Base-by-base conservation (phyloP, 371 early-diverging fungal species). In the Polyrhizophydium stewartii region DNA sequence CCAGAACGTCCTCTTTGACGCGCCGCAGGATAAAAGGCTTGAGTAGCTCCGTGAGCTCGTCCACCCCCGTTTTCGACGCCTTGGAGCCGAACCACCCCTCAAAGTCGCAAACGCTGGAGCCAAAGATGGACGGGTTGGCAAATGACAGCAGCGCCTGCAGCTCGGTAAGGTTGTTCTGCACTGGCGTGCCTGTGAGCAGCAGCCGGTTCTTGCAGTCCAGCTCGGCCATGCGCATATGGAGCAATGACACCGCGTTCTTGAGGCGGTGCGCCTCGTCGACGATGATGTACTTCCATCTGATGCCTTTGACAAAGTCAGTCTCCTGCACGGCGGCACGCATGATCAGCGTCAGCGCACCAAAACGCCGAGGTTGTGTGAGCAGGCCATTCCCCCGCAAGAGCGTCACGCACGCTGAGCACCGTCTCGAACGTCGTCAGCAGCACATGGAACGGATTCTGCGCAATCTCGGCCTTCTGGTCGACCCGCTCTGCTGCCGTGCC, bases 1-100 rank as follows among this genome's bases (percentile, higher is more conserved):
- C 45, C 19, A 45, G 10, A 21, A 99, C 97, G 69, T 97, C 96
- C 37, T 88, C 85, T 78, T 99, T 99, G 68, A 94, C 87, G 71
- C 99, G 89, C 55, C 99, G 83, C 64, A 99, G 81, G 98, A 99
- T 98, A 78, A 99, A 98, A 17, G 99, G 99, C 67, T 96, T 95
- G 50, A 99, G 80, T 62, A 98, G 89, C 64, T 92, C 88, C 69
- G 96, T 92, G 38, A 97, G 77, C 6, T 85, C 82, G 10, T 89
- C 85, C 63, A 89, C 87, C 19, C 52, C 59, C 2, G 52, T 43
- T 2, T 47, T 37, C 71, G 91, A 89, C 73, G 91, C 91, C 0
- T 93, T 93, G 70, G 92, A 92, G 55, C 92, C 89, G 71, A 97
- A 69, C 69, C 69, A 69, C 13, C 46, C 59, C 31, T 51, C 56